A percentile compares a stretch with the other conserved stretches of the same genome.
phyloP scores from a whole-genome alignment of 345 rosid genomes.

The Brassica carinata region DNA sequence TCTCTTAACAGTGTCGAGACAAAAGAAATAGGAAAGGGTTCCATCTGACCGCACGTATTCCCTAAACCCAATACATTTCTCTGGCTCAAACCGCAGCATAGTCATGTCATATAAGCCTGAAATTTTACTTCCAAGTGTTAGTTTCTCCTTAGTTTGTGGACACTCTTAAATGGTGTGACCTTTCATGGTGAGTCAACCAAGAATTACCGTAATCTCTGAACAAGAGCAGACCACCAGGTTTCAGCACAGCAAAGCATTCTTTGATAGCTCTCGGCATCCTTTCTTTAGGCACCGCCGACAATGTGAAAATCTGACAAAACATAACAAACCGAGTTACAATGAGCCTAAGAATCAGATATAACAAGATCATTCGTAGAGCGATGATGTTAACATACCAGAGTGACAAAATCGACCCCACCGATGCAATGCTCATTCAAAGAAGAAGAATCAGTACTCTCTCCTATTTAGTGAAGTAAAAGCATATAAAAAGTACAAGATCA shows the following conservation, averaged over 20 bases:
- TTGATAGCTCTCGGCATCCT: slow-evolving; percentile 63
- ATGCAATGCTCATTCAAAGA: slow-evolving; percentile 52
- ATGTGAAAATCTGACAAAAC: slow-evolving; percentile 71
- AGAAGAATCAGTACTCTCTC: slow-evolving; percentile 13
- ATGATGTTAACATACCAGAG: slow-evolving; percentile 56
- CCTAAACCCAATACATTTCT: slow-evolving; percentile 71
- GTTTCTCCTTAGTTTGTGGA: not conserved
- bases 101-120: slow-evolving; percentile 94
- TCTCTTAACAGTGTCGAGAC: slow-evolving; percentile 58
- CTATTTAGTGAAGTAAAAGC: slow-evolving; percentile 11
- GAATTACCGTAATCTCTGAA: slow-evolving; percentile 88
- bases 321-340: not conserved
- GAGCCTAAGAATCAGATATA: not conserved
- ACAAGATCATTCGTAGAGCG: too few relatives aligned
- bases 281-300: slow-evolving; percentile 77
- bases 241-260: slow-evolving; percentile 70
- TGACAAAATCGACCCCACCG: slow-evolving; percentile 79
- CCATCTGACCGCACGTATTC: slow-evolving; percentile 83
- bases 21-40: slow-evolving; percentile 86
- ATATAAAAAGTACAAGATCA: not conserved
- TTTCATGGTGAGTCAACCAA: not conserved
- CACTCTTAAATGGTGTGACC: not conserved
- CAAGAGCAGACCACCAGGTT: slow-evolving; percentile 76
- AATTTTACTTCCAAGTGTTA: slow-evolving; percentile 32
- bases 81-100: slow-evolving; percentile 80